Conservation (phyloP, 176 grass and related monocot species). For the Echinochloa phyllopogon region DNA sequence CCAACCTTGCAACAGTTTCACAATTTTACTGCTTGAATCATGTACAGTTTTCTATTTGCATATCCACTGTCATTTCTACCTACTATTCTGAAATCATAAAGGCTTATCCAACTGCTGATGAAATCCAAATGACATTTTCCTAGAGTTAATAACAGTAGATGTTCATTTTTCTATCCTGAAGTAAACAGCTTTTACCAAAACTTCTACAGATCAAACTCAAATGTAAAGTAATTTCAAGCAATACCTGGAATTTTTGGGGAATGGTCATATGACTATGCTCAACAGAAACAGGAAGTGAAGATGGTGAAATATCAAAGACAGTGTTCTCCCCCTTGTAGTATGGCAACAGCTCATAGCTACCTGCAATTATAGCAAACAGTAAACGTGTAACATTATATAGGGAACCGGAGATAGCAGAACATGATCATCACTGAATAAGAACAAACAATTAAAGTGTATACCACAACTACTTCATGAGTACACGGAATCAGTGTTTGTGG, state of each 20-base stretch:
- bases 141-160: not conserved
- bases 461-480: not conserved
- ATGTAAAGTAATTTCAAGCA: slow-evolving; percentile 33
- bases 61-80: slow-evolving; percentile 23
- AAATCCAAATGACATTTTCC: slow-evolving; percentile 24
- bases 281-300: slow-evolving; percentile 72
- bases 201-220: slow-evolving; percentile 3
- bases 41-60: not conserved
- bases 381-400: slow-evolving; percentile 4
- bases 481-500: not conserved
- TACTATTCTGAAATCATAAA: slow-evolving; percentile 34
- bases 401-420: slow-evolving; percentile 24
- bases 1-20: slow-evolving; percentile 8
- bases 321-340: slow-evolving; percentile 99
- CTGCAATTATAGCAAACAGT: slow-evolving; percentile 54
- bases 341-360: slow-evolving; percentile 81
- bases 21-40: not conserved
- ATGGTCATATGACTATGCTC: slow-evolving; percentile 74
- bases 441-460: slow-evolving; percentile 21
- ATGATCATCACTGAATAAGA: slow-evolving; percentile 16
- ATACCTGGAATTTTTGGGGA: slow-evolving; percentile 92
- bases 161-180: slow-evolving; percentile 12
- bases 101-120: slow-evolving; percentile 9
- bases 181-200: slow-evolving; percentile 12
- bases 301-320: slow-evolving; percentile 90